Percentiles rank a stretch among this genome's conserved stretches.
Conservation (phyloP, 2,329 filamentous ascomycete genomes). For the Ceratocystis eucalypticola region DNA sequence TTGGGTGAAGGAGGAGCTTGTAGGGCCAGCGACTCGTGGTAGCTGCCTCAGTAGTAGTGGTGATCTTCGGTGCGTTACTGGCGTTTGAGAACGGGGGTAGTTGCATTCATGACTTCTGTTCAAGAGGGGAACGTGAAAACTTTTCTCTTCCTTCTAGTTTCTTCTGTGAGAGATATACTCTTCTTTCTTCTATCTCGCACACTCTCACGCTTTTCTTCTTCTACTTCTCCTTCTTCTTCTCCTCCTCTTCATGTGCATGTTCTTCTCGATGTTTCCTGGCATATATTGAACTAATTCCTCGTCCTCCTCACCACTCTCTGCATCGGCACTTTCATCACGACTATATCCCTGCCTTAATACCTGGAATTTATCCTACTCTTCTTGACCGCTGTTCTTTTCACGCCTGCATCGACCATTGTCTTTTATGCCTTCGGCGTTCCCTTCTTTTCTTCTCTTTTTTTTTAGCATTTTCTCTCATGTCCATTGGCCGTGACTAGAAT, state of each 20-base stretch:
- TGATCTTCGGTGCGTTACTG: not conserved
- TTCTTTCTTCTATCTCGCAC: not conserved
- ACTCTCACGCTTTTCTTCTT: not conserved
- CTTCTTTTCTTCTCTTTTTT: not conserved
- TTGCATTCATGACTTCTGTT: not conserved
- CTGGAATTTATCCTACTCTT: not conserved
- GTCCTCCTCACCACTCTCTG: not conserved
- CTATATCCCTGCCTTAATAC: not conserved
- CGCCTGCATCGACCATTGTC: not conserved
- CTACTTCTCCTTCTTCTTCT: not conserved
- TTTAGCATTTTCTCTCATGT: not conserved
- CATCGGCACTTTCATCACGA: not conserved
- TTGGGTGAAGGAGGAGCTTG: not conserved
- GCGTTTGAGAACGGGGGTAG: not conserved
- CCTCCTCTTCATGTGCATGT: not conserved
- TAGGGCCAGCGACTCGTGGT: not conserved
- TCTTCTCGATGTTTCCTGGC: not conserved
- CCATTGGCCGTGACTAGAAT: not conserved
- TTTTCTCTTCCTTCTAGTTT: not conserved
- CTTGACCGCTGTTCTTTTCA: not conserved
- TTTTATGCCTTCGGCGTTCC: not conserved
- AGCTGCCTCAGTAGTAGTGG: not conserved
- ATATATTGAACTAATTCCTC: not conserved
- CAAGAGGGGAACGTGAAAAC: conserved; percentile 5
- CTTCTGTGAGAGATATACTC: not conserved